phyloP scores from a whole-genome alignment of 345 rosid genomes.

The Sonneratia alba region DNA sequence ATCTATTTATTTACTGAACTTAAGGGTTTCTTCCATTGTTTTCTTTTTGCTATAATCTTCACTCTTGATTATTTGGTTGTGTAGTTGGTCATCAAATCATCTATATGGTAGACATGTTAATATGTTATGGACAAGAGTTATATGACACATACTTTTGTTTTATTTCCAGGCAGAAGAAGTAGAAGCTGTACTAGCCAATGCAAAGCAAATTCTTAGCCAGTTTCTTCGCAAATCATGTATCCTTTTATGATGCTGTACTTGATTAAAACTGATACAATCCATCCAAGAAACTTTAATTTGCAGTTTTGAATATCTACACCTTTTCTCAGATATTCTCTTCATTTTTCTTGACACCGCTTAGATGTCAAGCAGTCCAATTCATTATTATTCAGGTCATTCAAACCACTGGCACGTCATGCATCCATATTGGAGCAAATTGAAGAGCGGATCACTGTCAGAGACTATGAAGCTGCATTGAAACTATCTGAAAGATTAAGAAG shows the following conservation, averaged over 20 bases:
- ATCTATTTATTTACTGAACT: background rate
- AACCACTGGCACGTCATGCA: constrained; percentile 45
- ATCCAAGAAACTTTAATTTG: background rate
- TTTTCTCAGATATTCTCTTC: background rate
- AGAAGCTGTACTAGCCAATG: constrained; percentile 87
- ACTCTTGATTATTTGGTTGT: background rate
- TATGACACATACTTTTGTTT: constrained; percentile 1
- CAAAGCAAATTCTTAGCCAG: constrained; percentile 89
- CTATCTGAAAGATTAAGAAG: constrained; percentile 62
- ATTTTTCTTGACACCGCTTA: constrained; percentile 42
- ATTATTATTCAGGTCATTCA: constrained; percentile 71
- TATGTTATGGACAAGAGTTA: background rate
- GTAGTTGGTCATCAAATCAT: background rate
- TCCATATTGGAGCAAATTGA: constrained; percentile 50
- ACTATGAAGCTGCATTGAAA: constrained; percentile 60
- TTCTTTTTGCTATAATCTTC: background rate
- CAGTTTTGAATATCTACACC: constrained; percentile 2
- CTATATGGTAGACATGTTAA: background rate
- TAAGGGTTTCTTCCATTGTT: background rate
- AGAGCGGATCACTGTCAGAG: constrained; percentile 37
- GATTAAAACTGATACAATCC: background rate
- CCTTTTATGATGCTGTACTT: constrained; percentile 15
- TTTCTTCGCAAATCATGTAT: constrained; percentile 85
- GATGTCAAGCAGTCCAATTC: constrained; percentile 71
- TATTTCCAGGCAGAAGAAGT: constrained; percentile 68